A percentile compares a stretch with the other conserved stretches of the same genome.
Conservation (phyloP, 164 flowering plant genomes). For the Chimonanthus salicifolius region DNA sequence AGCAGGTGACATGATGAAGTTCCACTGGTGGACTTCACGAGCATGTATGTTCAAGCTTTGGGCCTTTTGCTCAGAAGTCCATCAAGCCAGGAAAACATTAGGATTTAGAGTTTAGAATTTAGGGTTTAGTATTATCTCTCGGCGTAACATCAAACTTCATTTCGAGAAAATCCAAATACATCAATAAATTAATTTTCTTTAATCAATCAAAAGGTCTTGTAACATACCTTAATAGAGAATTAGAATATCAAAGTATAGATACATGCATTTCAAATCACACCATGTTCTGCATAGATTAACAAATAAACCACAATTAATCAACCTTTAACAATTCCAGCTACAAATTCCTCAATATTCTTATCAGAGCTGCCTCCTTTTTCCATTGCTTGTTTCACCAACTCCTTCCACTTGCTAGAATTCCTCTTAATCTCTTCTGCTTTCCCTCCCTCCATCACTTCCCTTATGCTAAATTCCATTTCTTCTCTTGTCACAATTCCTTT, state of each 20-base stretch:
- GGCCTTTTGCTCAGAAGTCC: no score
- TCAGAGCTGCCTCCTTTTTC: slow-evolving; percentile 45
- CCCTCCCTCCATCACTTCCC: slow-evolving; percentile 43
- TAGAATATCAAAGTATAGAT: background rate
- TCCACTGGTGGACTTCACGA: no score
- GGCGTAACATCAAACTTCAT: no score
- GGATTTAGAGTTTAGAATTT: no score
- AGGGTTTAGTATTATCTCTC: no score
- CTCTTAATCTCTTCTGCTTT: slow-evolving; percentile 21
- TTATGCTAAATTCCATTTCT: slow-evolving; percentile 29
- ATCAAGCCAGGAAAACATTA: no score
- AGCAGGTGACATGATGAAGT: no score
- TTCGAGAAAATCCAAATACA: background rate
- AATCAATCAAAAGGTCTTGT: background rate
- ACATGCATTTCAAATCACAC: background rate
- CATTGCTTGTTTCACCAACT: slow-evolving; percentile 35
- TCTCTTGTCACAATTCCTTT: slow-evolving; percentile 30
- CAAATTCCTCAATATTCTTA: slow-evolving; percentile 34
- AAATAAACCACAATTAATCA: background rate
- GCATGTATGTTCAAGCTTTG: no score
- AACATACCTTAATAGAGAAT: background rate
- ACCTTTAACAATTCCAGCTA: slow-evolving; percentile 15
- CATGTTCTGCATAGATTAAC: background rate
- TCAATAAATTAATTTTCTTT: background rate
- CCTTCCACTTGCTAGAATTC: slow-evolving; percentile 37